Evolutionary conservation across 108 stramenopile species (phyloP).

Genomic region (Cyclotella cryptica): DNA sequence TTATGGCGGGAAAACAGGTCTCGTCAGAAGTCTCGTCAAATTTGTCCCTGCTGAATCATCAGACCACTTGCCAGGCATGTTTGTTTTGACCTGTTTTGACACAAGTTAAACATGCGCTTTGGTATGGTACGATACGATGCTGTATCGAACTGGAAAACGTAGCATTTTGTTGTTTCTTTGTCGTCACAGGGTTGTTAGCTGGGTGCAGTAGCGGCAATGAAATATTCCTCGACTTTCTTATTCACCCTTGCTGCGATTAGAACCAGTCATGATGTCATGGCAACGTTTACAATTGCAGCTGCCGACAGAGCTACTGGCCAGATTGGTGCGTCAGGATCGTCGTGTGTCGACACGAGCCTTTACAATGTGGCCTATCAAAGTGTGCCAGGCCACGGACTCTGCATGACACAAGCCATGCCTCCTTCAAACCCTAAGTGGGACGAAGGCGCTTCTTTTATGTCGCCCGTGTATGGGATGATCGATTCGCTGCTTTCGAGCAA

Average conservation of each 20-base stretch:
- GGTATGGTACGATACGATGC: too few species aligned
- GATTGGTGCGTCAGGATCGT: conserved; percentile 22
- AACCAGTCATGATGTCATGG: not conserved
- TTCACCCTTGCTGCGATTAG: not conserved
- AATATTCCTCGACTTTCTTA: not conserved
- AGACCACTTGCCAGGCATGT: too few species aligned
- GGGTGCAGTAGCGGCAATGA: not conserved
- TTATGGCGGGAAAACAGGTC: too few species aligned
- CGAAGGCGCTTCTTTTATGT: not conserved
- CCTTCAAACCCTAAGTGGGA: conserved; percentile 3
- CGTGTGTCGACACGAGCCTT: not conserved
- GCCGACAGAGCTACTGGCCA: conserved; percentile 18
- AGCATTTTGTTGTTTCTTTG: too few species aligned
- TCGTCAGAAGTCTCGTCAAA: too few species aligned
- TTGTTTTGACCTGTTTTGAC: too few species aligned
- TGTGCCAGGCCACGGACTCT: conserved; percentile 15
- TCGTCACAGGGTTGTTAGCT: too few species aligned
- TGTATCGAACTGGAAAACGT: too few species aligned
- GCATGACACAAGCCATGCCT: conserved; percentile 17
- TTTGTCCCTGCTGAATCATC: too few species aligned
- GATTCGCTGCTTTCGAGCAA: conserved; percentile 1
- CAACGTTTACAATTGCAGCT: conserved; percentile 22
- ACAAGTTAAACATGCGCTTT: too few species aligned
- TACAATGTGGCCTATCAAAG: conserved; percentile 16
- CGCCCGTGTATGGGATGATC: conserved; percentile 11